These are phyloP conservation scores for Pythium phragmiticola DNA, from an alignment of 352 stramenopile species.

Conservation along the genomic window DNA sequence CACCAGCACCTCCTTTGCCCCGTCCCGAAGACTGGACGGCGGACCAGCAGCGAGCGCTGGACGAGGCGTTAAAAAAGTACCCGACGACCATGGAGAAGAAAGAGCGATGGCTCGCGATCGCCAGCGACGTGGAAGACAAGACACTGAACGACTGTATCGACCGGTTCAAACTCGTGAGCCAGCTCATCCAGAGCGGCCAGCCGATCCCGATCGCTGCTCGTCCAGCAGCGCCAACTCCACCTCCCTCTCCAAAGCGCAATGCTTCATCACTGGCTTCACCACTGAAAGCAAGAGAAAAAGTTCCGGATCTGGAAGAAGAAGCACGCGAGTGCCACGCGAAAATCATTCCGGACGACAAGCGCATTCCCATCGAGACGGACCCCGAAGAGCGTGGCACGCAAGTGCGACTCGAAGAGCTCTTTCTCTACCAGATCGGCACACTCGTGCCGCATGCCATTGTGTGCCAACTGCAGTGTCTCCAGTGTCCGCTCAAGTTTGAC, in stretches of 20 bases:
- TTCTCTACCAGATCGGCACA: constrained; percentile 79
- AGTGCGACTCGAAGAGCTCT: constrained; percentile 65
- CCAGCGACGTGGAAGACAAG: constrained; percentile 58
- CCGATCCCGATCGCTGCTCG: constrained; percentile 16
- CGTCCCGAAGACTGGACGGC: constrained; percentile 47
- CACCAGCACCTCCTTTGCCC: background rate
- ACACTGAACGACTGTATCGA: constrained; percentile 84
- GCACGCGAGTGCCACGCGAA: constrained; percentile 31
- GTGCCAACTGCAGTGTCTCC: constrained; percentile 65
- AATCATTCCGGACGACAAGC: constrained; percentile 49
- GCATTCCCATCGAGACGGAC: constrained; percentile 55
- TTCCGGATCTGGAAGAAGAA: constrained; percentile 25
- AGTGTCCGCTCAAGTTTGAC: constrained; percentile 79
- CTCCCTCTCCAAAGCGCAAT: background rate
- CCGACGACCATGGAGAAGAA: constrained; percentile 73
- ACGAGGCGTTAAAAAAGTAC: constrained; percentile 69
- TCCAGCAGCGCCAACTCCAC: background rate
- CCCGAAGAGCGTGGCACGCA: constrained; percentile 48
- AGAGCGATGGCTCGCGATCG: constrained; percentile 64
- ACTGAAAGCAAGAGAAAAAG: background rate
- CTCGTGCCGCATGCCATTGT: constrained; percentile 60
- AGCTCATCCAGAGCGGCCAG: constrained; percentile 38
- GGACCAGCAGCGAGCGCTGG: constrained; percentile 60
- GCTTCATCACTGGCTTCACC: background rate
- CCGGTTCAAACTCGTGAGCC: constrained; percentile 65